Conservation (phyloP, 73 alveolate species). For the Effrenium voratum region DNA sequence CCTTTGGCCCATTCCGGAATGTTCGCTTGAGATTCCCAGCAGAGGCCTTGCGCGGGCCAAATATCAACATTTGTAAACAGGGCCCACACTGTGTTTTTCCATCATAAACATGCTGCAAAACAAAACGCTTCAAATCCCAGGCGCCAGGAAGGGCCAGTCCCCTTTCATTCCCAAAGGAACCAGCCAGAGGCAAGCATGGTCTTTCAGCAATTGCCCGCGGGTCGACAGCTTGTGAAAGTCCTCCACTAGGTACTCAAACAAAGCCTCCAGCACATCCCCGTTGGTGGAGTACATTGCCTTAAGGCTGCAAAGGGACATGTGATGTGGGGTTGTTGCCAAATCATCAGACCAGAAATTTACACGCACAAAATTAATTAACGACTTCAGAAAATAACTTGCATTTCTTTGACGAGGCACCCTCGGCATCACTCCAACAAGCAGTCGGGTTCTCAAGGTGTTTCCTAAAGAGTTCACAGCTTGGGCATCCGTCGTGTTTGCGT, state of each 20-base stretch:
- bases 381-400: too few species aligned
- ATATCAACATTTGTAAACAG: not conserved
- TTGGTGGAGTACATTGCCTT: conserved; percentile 3
- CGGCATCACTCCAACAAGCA: not conserved
- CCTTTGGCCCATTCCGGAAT: conserved; percentile 32
- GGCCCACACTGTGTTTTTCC: too few species aligned
- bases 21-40: conserved; percentile 16
- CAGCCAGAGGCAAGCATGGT: conserved; percentile 4
- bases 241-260: not conserved
- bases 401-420: not conserved
- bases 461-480: conserved; percentile 8
- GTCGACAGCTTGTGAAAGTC: not conserved
- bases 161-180: conserved; percentile 36
- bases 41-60: conserved; percentile 4
- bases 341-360: not conserved
- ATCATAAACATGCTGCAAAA: too few species aligned
- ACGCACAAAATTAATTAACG: too few species aligned
- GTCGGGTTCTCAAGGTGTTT: not conserved
- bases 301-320: not conserved
- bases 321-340: not conserved
- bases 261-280: not conserved
- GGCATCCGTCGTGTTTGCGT: too few species aligned
- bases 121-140: not conserved
- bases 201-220: not conserved
- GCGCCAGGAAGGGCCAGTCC: conserved; percentile 50